These are phyloP conservation scores for Cytospora paraplurivora DNA, from an alignment of 2,329 filamentous ascomycete species.

Conservation along the genomic window DNA sequence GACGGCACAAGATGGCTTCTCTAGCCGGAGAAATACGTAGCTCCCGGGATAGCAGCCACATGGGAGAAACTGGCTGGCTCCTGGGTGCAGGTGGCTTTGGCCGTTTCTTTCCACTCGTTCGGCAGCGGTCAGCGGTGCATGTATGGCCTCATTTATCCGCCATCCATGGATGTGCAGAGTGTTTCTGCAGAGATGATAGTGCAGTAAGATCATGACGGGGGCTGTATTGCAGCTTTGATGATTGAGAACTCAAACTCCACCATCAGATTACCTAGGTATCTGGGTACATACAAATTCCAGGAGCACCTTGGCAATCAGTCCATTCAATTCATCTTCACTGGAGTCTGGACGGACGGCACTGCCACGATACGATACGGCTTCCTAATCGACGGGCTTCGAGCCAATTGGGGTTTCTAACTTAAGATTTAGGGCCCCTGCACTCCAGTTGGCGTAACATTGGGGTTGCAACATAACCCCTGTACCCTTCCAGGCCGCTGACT, in stretches of 20 bases:
- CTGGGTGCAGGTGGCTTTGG: neutral
- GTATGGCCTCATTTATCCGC: neutral
- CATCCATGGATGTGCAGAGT: neutral
- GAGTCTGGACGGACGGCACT: neutral
- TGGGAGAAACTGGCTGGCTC: neutral
- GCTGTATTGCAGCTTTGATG: no score
- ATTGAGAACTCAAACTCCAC: no score
- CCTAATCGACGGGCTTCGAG: conserved; percentile 21
- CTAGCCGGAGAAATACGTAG: neutral
- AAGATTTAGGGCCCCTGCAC: conserved; percentile 19
- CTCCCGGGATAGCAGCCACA: neutral
- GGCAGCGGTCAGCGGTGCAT: neutral
- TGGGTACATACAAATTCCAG: neutral
- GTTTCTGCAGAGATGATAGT: neutral
- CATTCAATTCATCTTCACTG: neutral
- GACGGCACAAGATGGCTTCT: neutral
- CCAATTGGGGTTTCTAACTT: conserved; percentile 21
- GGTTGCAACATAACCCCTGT: conserved; percentile 16
- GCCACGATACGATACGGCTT: conserved; percentile 24
- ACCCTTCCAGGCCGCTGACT: neutral
- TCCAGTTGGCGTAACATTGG: conserved; percentile 2
- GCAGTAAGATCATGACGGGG: no score
- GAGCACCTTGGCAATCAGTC: neutral
- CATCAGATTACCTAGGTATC: no score
- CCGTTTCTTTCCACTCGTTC: neutral